These are phyloP conservation scores for Penicillium sp. DNA, from an alignment of 2,329 filamentous ascomycete species.

Conservation along the genomic window DNA sequence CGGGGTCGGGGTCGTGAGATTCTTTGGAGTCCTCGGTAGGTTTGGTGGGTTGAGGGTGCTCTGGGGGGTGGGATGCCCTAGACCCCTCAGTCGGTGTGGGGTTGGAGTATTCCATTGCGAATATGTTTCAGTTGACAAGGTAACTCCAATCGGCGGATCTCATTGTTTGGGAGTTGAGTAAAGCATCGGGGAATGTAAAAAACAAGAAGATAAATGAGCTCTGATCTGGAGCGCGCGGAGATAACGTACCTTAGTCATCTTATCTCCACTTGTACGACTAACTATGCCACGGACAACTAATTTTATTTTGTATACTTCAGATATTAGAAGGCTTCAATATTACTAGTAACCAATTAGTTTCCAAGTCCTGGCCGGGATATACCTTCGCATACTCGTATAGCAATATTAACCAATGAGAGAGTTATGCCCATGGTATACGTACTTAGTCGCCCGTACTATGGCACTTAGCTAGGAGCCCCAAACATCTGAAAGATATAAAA, in stretches of 20 bases:
- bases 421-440: too few relatives aligned
- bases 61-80: not conserved
- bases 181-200: not conserved
- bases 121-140: not conserved
- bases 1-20: not conserved
- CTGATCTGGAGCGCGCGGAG: not conserved
- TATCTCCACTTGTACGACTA: not conserved
- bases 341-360: too few relatives aligned
- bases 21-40: not conserved
- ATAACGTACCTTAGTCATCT: constrained; percentile 5
- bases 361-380: too few relatives aligned
- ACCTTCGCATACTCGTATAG: too few relatives aligned
- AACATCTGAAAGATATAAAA: too few relatives aligned
- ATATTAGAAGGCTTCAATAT: too few relatives aligned
- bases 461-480: too few relatives aligned
- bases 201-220: not conserved
- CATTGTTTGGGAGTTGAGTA: not conserved
- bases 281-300: too few relatives aligned
- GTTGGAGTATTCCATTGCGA: not conserved
- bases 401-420: too few relatives aligned
- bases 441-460: too few relatives aligned
- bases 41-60: not conserved
- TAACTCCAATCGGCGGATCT: not conserved
- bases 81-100: not conserved
- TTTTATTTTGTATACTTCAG: too few relatives aligned